Evolutionary conservation across 2,329 filamentous ascomycete genomes (phyloP).

Genomic region (Fusarium tupiense): DNA sequence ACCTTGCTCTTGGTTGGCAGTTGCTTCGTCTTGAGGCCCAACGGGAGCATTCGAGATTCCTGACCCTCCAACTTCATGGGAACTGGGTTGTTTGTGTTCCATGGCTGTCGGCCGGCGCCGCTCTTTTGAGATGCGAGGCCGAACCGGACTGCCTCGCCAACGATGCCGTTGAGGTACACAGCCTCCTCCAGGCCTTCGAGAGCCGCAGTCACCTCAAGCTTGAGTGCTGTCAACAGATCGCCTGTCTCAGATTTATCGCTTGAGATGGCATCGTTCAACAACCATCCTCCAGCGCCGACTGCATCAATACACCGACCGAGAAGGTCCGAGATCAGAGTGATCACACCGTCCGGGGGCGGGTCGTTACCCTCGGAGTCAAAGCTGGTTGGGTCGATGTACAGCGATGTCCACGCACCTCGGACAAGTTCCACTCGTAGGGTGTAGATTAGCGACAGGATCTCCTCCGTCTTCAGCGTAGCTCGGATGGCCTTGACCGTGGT

Average conservation of each 20-base stretch:
- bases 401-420: constrained; percentile 78
- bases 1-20: constrained; percentile 66
- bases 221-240: constrained; percentile 72
- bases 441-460: constrained; percentile 77
- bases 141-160: constrained; percentile 74
- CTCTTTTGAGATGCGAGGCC: constrained; percentile 54
- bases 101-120: constrained; percentile 40
- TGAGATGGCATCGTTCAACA: constrained; percentile 68
- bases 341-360: constrained; percentile 71
- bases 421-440: constrained; percentile 78
- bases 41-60: constrained; percentile 68
- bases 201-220: constrained; percentile 75
- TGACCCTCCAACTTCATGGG: constrained; percentile 53
- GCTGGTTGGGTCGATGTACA: constrained; percentile 70
- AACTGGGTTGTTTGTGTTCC: constrained; percentile 56
- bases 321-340: constrained; percentile 76
- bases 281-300: constrained; percentile 78
- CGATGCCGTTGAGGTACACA: constrained; percentile 69
- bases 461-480: constrained; percentile 69
- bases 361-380: constrained; percentile 55
- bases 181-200: constrained; percentile 78
- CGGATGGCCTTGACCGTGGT: constrained; percentile 72
- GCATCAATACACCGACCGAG: constrained; percentile 80
- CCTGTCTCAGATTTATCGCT: constrained; percentile 64
- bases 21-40: constrained; percentile 74